phyloP scores from a whole-genome alignment of 352 stramenopile genomes.

The Elongisporangium senticosum region DNA sequence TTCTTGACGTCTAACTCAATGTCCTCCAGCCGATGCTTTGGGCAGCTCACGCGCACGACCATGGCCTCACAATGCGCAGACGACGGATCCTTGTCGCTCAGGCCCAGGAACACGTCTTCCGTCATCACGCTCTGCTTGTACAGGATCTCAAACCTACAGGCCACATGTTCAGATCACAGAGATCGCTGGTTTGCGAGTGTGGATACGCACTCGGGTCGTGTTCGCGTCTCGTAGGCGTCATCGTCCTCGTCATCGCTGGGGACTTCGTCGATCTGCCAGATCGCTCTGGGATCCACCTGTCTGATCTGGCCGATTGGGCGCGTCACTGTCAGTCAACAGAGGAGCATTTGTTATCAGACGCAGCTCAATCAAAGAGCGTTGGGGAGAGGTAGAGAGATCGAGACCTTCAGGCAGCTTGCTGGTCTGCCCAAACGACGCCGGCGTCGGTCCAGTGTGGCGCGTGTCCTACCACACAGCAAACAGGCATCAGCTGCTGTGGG shows the following conservation, averaged over 20 bases:
- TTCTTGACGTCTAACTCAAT: slow-evolving; percentile 78
- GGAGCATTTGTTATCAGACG: background rate
- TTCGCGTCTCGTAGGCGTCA: slow-evolving; percentile 44
- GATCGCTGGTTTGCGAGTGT: background rate
- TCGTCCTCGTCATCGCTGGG: slow-evolving; percentile 76
- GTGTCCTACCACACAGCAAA: background rate
- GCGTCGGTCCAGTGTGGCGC: background rate
- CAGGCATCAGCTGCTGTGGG: background rate
- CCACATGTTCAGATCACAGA: background rate
- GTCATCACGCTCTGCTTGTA: slow-evolving; percentile 87
- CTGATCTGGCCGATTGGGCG: slow-evolving; percentile 71
- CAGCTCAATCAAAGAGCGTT: too few relatives aligned
- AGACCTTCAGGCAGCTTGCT: slow-evolving; percentile 26
- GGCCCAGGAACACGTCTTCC: slow-evolving; percentile 77
- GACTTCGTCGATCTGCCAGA: slow-evolving; percentile 69
- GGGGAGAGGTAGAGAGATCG: background rate
- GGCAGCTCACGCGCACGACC: slow-evolving; percentile 70
- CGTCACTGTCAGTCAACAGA: slow-evolving; percentile 21
- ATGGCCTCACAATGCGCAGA: slow-evolving; percentile 75
- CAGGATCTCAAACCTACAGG: slow-evolving; percentile 65
- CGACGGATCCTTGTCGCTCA: slow-evolving; percentile 82
- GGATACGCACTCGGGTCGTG: slow-evolving; percentile 37
- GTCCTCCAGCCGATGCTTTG: slow-evolving; percentile 53
- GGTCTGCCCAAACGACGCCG: background rate
- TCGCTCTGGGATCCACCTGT: slow-evolving; percentile 50